Evolutionary conservation across 768 basidiomycete genomes (phyloP), one percentile per base, ranked within the genome.

Genomic region (Auricularia heimuer): DNA sequence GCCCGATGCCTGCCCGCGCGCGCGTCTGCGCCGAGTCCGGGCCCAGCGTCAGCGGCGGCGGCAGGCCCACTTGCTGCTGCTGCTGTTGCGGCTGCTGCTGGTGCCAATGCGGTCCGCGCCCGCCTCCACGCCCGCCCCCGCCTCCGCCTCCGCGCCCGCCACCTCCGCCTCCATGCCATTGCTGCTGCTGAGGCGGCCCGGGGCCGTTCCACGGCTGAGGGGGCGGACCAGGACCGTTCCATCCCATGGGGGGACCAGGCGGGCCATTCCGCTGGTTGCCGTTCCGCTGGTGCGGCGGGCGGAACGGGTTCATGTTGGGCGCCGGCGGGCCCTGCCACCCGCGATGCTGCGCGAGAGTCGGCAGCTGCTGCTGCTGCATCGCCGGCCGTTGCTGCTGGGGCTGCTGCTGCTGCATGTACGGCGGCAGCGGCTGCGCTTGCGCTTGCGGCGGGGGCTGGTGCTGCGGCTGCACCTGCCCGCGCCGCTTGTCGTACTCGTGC

Each of bases 401-500:
- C 54, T 54, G 54, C 54, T 54, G 56, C 56, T 60, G 56, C 24
- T 24, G 21, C 47, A 51, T 51, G 47, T 51, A 51, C 47, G 47
- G 47, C 21, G 47, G 47, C 14, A 18, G 47, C 47, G 47, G 47
- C 18, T 8, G 47, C 14, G 47, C 14, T 10, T 8, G 11, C 6
- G 47, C 10, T 51, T 51, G 8, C 47, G 11, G 47, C 21, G 8
- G 47, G 11, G 8, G 39, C 39, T 42, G 39, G 47, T 4, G 64
- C 60, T 42, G 64, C 47, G 62, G 64, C 18, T 39, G 54, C 64
- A 37, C 58, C 12, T 61, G 54, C 7, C 45, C n/a, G 34, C 54
- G 39, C 1, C 54, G 39, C 24, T 61, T 67, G 39, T 67, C 63
- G 35, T 67, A 64, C 51, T 67, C 66, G 24, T 67, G 64, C 44